These are phyloP conservation scores for Ehretia macrophylla DNA, from an alignment of 257 asterid genomes.

Conservation along the genomic window DNA sequence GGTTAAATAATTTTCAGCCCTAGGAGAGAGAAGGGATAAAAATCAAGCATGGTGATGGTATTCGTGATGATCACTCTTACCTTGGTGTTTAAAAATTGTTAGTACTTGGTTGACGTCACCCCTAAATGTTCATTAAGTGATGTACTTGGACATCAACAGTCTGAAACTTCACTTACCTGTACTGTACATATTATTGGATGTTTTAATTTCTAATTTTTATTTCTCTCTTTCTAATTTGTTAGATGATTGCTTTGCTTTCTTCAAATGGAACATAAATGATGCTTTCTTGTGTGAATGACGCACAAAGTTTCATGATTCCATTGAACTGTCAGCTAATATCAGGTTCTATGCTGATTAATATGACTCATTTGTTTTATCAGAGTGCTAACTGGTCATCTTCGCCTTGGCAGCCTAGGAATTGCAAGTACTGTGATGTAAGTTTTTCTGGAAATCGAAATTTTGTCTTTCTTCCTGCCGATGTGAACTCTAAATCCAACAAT, in stretches of 20 bases:
- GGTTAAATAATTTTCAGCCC: too few species aligned
- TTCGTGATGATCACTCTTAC: too few species aligned
- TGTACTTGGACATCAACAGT: too few species aligned
- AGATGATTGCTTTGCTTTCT: background rate
- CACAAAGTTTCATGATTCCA: background rate
- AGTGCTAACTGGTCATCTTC: slow-evolving; percentile 31
- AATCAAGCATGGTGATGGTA: too few species aligned
- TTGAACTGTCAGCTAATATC: slow-evolving; percentile 1
- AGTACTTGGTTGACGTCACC: too few species aligned
- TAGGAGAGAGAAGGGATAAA: too few species aligned
- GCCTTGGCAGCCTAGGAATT: slow-evolving; percentile 25
- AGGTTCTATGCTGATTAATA: slow-evolving; percentile 19
- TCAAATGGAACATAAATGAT: background rate
- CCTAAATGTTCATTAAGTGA: too few species aligned
- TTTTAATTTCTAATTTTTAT: too few species aligned
- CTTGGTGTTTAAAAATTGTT: too few species aligned
- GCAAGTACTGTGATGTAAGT: slow-evolving; percentile 92
- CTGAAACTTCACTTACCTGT: too few species aligned
- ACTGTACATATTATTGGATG: too few species aligned
- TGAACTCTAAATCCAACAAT: slow-evolving; percentile 48
- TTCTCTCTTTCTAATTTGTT: too few species aligned
- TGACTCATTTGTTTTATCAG: slow-evolving; percentile 39
- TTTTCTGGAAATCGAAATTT: slow-evolving; percentile 14
- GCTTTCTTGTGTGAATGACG: background rate
- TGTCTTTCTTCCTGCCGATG: slow-evolving; percentile 11